Percentiles rank a stretch among this genome's conserved stretches.
These are phyloP conservation scores for Ascochyta fabae DNA, from an alignment of 2,329 filamentous ascomycete genomes.

Conservation along the genomic window DNA sequence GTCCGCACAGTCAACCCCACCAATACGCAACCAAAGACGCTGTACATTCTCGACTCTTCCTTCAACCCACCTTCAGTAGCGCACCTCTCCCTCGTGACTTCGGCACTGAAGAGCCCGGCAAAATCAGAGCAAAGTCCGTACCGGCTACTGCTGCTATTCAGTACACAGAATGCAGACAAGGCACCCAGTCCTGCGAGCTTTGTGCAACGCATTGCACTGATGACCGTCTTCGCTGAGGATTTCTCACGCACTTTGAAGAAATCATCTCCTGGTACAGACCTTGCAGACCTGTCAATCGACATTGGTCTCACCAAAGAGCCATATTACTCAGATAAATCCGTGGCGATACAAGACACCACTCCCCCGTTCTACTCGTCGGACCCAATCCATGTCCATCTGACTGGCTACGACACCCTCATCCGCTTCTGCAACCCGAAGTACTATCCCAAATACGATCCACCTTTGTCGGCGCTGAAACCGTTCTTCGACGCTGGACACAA, in stretches of 20 bases:
- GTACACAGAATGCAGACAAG: constrained; percentile 71
- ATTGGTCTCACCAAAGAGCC: constrained; percentile 74
- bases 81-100: constrained; percentile 62
- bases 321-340: constrained; percentile 76
- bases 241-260: constrained; percentile 40
- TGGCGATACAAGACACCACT: constrained; percentile 58
- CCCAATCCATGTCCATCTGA: constrained; percentile 68
- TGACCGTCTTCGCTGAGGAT: constrained; percentile 71
- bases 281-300: constrained; percentile 56
- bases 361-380: constrained; percentile 45
- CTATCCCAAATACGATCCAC: constrained; percentile 58
- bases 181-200: constrained; percentile 71
- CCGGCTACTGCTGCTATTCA: constrained; percentile 65
- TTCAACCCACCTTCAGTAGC: constrained; percentile 70
- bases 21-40: constrained; percentile 47
- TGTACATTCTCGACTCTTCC: constrained; percentile 70
- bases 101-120: constrained; percentile 55
- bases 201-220: constrained; percentile 71
- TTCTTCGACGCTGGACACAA: constrained; percentile 67
- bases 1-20: constrained; percentile 45
- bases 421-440: constrained; percentile 77
- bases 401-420: constrained; percentile 78
- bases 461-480: constrained; percentile 63
- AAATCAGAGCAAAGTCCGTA: constrained; percentile 46
- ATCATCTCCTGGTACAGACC: constrained; percentile 1